phyloP scores from a whole-genome alignment of 2,329 filamentous ascomycete genomes.

The Curvularia sp. region DNA sequence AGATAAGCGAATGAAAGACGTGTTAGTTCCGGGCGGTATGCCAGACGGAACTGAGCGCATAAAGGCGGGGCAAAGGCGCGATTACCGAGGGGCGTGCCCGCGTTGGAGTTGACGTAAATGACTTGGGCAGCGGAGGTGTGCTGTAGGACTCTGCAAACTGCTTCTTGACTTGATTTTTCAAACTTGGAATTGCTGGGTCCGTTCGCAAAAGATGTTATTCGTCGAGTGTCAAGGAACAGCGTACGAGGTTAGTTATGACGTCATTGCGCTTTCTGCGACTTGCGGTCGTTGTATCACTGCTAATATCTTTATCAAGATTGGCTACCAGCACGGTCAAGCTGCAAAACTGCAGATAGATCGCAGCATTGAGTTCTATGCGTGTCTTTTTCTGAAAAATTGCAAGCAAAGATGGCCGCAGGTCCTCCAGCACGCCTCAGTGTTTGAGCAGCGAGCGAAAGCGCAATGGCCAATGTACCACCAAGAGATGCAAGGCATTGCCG shows the following conservation, averaged over 20 bases:
- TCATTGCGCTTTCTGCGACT: constrained; percentile 13
- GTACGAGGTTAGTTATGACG: constrained; percentile 49
- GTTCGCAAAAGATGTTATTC: constrained; percentile 45
- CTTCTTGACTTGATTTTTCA: neutral
- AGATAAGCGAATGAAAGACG: constrained; percentile 9
- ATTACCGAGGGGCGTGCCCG: constrained; percentile 7
- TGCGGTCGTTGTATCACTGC: neutral
- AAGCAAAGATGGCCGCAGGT: constrained; percentile 58
- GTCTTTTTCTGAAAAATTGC: constrained; percentile 57
- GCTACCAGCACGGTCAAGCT: constrained; percentile 55
- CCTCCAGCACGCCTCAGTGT: constrained; percentile 55
- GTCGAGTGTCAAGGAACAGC: constrained; percentile 54
- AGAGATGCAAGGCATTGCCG: constrained; percentile 61
- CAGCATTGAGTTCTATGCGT: constrained; percentile 58
- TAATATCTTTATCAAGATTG: constrained; percentile 52
- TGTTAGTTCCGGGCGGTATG: constrained; percentile 5
- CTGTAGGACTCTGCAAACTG: neutral
- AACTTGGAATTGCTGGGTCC: neutral
- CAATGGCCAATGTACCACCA: constrained; percentile 55
- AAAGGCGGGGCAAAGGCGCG: constrained; percentile 21
- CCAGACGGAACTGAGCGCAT: constrained; percentile 30
- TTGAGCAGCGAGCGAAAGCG: constrained; percentile 55
- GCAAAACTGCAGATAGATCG: constrained; percentile 52
- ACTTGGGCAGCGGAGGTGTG: neutral
- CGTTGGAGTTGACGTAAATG: neutral